Evolutionary conservation across 2,329 filamentous ascomycete species (phyloP), one percentile per base, ranked within the genome.

Genomic region (Fusarium oligoseptatum): DNA sequence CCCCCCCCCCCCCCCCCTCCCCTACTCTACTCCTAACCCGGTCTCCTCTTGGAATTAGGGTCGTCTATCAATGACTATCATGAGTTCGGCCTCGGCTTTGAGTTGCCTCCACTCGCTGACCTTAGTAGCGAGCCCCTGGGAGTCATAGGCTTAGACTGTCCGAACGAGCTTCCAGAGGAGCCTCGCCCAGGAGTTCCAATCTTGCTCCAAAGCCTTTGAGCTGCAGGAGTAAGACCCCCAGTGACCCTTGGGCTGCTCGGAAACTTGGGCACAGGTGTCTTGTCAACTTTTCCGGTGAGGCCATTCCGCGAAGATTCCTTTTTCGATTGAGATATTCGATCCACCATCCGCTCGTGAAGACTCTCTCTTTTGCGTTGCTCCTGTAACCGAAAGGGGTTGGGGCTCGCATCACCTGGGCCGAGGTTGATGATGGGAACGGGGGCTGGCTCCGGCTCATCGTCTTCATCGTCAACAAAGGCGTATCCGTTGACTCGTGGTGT

Each of bases 401-500:
- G 97, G 0, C 89, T 90, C n/a, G 89, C 82, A 78, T 92, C 88
- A 15, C 89, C 88, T 11, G 88, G 85, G 2, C 91, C 88, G 9
- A 93, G 84, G 64, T 92, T 84, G 78, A 93, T 87, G 71, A 85
- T 73, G n/a, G 86, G 83, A 55, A 80, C 71, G 14, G 78, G 41
- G 9, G 64, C 27, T 6, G 64, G n/a, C 9, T 82, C 78, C 2
- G 79, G 76, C 17, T 85, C 84, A 17, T 87, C 89, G 45, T 89
- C 87, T 58, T 93, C 93, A 66, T 97, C 95, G 76, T 98, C 95
- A 39, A 99, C 95, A 83, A 98, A 98, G 0, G 95, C 90, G 81
- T 98, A 99, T 1, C 97, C 97, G 73, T 97, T 97, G 0, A 98
- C 94, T 3, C 94, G 89, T 0, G 96, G 97, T 0, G 96, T 98